Evolutionary conservation across 1,284 basidiomycete genomes (phyloP).

Genomic region (Trichosporon coremiiforme): DNA sequence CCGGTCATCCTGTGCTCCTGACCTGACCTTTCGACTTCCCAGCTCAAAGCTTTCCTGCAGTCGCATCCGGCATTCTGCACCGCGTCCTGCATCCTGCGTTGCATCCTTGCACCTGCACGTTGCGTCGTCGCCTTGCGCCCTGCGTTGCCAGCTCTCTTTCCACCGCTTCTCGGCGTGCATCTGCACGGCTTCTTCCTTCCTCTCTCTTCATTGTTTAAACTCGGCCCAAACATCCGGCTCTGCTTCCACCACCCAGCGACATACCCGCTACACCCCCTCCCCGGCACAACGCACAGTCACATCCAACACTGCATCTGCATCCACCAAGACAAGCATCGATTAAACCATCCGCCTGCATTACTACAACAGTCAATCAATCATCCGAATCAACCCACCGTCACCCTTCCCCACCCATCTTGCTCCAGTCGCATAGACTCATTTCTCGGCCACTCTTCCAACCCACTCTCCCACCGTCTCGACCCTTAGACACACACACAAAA

Average conservation of each 20-base stretch:
- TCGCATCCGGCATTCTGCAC: neutral
- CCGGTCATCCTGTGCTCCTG: slow-evolving; percentile 4
- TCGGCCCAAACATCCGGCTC: slow-evolving; percentile 5
- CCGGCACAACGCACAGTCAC: neutral
- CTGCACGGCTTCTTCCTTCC: neutral
- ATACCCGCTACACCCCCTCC: neutral
- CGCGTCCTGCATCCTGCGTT: neutral
- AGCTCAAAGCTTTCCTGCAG: neutral
- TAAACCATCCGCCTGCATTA: slow-evolving; percentile 2
- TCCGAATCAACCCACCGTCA: neutral
- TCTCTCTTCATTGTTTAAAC: neutral
- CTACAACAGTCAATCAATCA: neutral
- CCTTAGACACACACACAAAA: slow-evolving; percentile 6
- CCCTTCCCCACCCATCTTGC: neutral
- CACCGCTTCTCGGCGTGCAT: neutral
- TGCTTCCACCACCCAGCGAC: slow-evolving; percentile 3
- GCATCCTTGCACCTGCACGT: slow-evolving; percentile 6
- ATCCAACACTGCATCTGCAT: slow-evolving; percentile 1
- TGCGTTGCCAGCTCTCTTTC: neutral
- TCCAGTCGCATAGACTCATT: slow-evolving; percentile 2
- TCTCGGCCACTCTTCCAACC: neutral
- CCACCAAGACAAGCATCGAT: slow-evolving; percentile 1
- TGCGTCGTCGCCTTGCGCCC: neutral
- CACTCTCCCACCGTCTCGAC: slow-evolving; percentile 8
- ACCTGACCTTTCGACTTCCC: neutral